A percentile compares a stretch with the other conserved stretches of the same genome.
Conservation (phyloP, 352 stramenopile genomes). For the Saprolegnia diclina region DNA sequence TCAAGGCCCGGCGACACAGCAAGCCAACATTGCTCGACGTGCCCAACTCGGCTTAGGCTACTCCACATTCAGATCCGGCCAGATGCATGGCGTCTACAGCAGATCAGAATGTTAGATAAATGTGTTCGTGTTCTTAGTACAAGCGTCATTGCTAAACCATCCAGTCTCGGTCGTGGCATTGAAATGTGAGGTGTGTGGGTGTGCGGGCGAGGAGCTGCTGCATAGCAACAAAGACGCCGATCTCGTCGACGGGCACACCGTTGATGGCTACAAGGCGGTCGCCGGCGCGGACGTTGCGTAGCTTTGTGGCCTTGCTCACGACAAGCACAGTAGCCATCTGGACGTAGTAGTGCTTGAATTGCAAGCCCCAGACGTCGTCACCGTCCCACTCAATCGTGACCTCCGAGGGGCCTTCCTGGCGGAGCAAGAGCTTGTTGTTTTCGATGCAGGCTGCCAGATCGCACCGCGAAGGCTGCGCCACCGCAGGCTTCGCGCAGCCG, state of each 20-base stretch:
- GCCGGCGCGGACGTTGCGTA: conserved; percentile 59
- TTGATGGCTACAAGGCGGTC: conserved; percentile 74
- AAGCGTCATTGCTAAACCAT: not conserved
- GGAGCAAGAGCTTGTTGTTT: not conserved
- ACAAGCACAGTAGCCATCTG: not conserved
- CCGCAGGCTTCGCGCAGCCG: no score
- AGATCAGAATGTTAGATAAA: no score
- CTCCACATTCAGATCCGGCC: not conserved
- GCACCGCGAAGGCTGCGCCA: no score
- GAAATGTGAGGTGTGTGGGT: not conserved
- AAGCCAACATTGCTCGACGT: not conserved
- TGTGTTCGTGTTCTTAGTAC: not conserved
- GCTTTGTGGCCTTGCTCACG: conserved; percentile 62
- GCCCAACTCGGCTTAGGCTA: conserved; percentile 11
- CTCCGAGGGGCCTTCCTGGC: not conserved
- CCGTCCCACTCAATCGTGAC: not conserved
- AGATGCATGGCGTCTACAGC: no score
- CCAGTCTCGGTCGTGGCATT: not conserved
- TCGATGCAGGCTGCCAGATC: not conserved
- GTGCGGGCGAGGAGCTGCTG: not conserved
- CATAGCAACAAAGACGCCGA: not conserved
- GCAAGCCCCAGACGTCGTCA: not conserved
- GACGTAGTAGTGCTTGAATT: conserved; percentile 2
- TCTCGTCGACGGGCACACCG: conserved; percentile 38
- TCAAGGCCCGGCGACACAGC: conserved; percentile 42